Percentiles rank a stretch among this genome's conserved stretches.
phyloP scores from a whole-genome alignment of 306 rosid genomes.

The Vachellia collinsii region DNA sequence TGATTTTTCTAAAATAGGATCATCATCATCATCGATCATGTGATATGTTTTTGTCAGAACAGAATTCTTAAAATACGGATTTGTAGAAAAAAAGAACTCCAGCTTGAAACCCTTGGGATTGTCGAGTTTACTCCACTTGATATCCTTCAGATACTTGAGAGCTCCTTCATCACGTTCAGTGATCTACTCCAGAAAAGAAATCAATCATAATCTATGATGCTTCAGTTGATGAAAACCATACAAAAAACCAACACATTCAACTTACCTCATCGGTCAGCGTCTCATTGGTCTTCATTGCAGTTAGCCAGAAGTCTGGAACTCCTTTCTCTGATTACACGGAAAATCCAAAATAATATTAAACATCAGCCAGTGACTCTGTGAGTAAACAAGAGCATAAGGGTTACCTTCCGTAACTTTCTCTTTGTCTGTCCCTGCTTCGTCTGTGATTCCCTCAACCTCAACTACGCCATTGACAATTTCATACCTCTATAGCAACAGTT shows the following conservation, averaged over 20 bases:
- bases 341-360: conserved; percentile 34
- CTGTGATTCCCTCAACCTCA: conserved; percentile 49
- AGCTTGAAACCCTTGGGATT: conserved; percentile 57
- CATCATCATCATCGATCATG: conserved; percentile 54
- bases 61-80: conserved; percentile 51
- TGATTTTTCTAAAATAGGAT: conserved; percentile 55
- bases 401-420: conserved; percentile 43
- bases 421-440: conserved; percentile 33
- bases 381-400: conserved; percentile 22
- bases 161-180: conserved; percentile 62
- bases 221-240: conserved; percentile 16
- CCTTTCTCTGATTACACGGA: conserved; percentile 50
- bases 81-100: conserved; percentile 51
- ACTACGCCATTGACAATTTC: conserved; percentile 55
- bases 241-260: conserved; percentile 5
- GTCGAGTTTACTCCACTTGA: conserved; percentile 50
- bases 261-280: conserved; percentile 52
- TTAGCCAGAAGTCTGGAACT: conserved; percentile 62
- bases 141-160: conserved; percentile 55
- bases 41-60: conserved; percentile 54
- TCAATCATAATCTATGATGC: conserved; percentile 18
- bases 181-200: conserved; percentile 42
- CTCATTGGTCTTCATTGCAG: conserved; percentile 55
- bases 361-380: conserved; percentile 9
- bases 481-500: conserved; percentile 48